Conservation (phyloP, 257 asterid species). For the Nicotiana attenuata region DNA sequence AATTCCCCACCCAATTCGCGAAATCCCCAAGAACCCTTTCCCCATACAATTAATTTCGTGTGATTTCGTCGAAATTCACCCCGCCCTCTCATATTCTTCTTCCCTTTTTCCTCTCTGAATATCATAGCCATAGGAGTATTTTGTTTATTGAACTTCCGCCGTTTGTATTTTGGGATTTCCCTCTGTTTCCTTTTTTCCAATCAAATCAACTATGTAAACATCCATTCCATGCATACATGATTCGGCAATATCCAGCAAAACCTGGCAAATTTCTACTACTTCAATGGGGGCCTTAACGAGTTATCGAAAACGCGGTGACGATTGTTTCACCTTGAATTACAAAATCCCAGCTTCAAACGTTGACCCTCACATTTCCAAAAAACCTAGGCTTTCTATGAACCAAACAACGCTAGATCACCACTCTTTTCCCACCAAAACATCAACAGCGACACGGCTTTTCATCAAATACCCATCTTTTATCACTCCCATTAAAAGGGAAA, state of each 20-base stretch:
- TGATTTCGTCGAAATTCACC: neutral
- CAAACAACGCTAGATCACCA: conserved; percentile 12
- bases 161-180: neutral
- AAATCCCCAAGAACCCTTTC: neutral
- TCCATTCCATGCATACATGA: neutral
- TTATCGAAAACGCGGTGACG: conserved; percentile 53
- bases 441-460: conserved; percentile 21
- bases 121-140: too few species aligned
- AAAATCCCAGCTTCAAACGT: conserved; percentile 20
- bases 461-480: conserved; percentile 37
- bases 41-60: neutral
- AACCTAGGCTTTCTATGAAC: conserved; percentile 24
- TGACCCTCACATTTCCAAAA: conserved; percentile 40
- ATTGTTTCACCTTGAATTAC: conserved; percentile 19
- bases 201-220: neutral
- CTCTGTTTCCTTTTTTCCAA: neutral
- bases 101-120: neutral
- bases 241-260: neutral
- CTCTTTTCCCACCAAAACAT: neutral
- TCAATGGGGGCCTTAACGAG: conserved; percentile 57
- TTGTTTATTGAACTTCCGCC: neutral
- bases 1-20: neutral
- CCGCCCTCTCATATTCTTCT: neutral
- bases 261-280: neutral
- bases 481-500: conserved; percentile 27